These are phyloP conservation scores for Huntiella abstrusa DNA, from an alignment of 2,329 filamentous ascomycete genomes.

Conservation along the genomic window DNA sequence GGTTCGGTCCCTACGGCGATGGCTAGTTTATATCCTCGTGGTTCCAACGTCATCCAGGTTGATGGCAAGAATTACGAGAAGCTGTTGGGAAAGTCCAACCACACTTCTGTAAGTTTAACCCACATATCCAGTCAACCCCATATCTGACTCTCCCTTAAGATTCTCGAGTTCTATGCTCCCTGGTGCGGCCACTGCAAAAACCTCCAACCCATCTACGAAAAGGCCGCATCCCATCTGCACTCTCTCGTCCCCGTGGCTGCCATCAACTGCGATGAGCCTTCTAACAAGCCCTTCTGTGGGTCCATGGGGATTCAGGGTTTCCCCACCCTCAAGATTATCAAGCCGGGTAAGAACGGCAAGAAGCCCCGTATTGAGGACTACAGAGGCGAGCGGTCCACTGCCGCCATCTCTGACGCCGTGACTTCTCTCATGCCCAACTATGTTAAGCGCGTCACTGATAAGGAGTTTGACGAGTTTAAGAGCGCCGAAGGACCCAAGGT, in stretches of 20 bases:
- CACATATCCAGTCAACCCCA: background rate
- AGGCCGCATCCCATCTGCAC: constrained; percentile 73
- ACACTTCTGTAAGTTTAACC: constrained; percentile 57
- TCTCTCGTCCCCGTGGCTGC: constrained; percentile 89
- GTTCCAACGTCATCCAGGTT: constrained; percentile 70
- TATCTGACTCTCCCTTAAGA: constrained; percentile 20
- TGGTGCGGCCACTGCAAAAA: constrained; percentile 98
- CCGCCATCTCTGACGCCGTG: constrained; percentile 71
- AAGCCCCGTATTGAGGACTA: constrained; percentile 82
- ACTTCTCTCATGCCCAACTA: constrained; percentile 81
- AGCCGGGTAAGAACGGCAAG: constrained; percentile 53
- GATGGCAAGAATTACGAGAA: constrained; percentile 61
- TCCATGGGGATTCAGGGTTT: constrained; percentile 81
- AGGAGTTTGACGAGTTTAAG: constrained; percentile 60
- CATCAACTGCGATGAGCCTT: constrained; percentile 83
- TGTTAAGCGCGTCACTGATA: constrained; percentile 64
- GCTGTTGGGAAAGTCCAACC: constrained; percentile 71
- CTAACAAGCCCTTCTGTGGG: constrained; percentile 75
- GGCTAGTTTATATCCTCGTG: constrained; percentile 66
- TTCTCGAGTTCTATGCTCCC: constrained; percentile 79
- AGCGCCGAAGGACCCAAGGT: constrained; percentile 51
- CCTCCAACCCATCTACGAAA: constrained; percentile 89
- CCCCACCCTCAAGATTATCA: constrained; percentile 86
- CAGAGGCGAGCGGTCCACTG: constrained; percentile 64
- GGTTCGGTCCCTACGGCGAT: constrained; percentile 36